phyloP scores from a whole-genome alignment of 306 rosid genomes.

The Begonia fuchsioides region DNA sequence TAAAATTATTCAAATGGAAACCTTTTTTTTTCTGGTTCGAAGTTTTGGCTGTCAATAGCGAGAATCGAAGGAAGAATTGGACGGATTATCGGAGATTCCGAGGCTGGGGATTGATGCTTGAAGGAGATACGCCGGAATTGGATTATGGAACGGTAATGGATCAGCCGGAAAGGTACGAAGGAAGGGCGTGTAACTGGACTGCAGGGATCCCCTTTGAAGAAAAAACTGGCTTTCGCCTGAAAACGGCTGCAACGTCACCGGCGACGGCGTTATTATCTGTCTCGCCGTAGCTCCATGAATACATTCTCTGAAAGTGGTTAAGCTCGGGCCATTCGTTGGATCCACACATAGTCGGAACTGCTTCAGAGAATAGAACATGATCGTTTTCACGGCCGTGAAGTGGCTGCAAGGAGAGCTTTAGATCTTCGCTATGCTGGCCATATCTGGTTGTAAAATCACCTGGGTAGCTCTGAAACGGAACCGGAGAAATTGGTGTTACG shows the following conservation, averaged over 20 bases:
- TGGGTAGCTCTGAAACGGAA: conserved; percentile 42
- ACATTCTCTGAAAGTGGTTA: conserved; percentile 33
- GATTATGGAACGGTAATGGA: conserved; percentile 28
- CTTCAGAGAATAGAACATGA: conserved; percentile 34
- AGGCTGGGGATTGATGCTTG: conserved; percentile 25
- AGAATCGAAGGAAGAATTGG: conserved; percentile 90
- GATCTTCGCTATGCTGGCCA: conserved; percentile 62
- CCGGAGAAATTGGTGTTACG: too few species aligned
- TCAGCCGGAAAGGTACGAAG: conserved; percentile 69
- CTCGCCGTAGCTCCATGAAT: conserved; percentile 33
- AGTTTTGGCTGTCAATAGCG: conserved; percentile 44
- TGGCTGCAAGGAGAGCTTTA: conserved; percentile 70
- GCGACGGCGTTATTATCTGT: conserved; percentile 12
- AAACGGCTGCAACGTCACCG: conserved; percentile 19
- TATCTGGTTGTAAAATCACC: conserved; percentile 52
- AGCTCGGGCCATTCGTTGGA: conserved; percentile 55
- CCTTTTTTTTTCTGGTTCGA: background rate
- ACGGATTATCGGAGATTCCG: conserved; percentile 66
- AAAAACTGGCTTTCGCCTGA: conserved; percentile 51
- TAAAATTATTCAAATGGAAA: background rate
- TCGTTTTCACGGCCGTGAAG: conserved; percentile 28
- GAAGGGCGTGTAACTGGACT: conserved; percentile 86
- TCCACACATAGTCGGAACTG: conserved; percentile 11
- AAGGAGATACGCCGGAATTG: conserved; percentile 17
- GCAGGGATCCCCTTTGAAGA: conserved; percentile 99